Conservation (phyloP, 2,329 filamentous ascomycete species). For the Cladophialophora yegresii region DNA sequence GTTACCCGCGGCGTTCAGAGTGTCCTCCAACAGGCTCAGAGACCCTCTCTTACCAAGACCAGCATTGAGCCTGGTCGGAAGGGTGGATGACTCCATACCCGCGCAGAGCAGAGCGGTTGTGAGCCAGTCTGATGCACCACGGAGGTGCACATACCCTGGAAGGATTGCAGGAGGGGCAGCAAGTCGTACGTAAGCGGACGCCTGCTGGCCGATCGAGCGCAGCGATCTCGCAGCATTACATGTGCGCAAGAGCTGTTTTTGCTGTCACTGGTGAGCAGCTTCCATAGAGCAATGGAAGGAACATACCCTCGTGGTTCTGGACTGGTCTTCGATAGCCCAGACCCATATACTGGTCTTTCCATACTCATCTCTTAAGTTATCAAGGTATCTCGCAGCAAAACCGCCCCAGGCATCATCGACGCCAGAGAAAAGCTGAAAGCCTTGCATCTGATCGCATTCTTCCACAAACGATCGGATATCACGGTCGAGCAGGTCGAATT, state of each 20-base stretch:
- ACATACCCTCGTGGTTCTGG: constrained; percentile 57
- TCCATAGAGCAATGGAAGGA: constrained; percentile 5
- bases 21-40: constrained; percentile 64
- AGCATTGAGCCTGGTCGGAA: constrained; percentile 70
- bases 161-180: constrained; percentile 60
- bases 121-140: constrained; percentile 73
- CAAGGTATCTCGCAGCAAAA: constrained; percentile 70
- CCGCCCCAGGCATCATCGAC: constrained; percentile 81
- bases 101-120: constrained; percentile 73
- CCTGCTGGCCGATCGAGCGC: constrained; percentile 66
- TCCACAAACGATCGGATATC: constrained; percentile 86
- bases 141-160: constrained; percentile 61
- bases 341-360: constrained; percentile 84
- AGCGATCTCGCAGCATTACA: constrained; percentile 75
- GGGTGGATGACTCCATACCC: constrained; percentile 74
- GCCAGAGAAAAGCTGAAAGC: constrained; percentile 72
- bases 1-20: constrained; percentile 73
- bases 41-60: constrained; percentile 50
- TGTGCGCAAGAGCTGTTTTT: constrained; percentile 65
- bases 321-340: constrained; percentile 74
- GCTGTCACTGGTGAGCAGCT: constrained; percentile 37
- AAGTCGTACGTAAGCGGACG: constrained; percentile 77
- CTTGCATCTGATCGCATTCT: constrained; percentile 91
- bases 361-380: constrained; percentile 83
- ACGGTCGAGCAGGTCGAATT: constrained; percentile 85